phyloP scores from a whole-genome alignment of 1,284 basidiomycete species.

The Lignosus rhinocerotis region DNA sequence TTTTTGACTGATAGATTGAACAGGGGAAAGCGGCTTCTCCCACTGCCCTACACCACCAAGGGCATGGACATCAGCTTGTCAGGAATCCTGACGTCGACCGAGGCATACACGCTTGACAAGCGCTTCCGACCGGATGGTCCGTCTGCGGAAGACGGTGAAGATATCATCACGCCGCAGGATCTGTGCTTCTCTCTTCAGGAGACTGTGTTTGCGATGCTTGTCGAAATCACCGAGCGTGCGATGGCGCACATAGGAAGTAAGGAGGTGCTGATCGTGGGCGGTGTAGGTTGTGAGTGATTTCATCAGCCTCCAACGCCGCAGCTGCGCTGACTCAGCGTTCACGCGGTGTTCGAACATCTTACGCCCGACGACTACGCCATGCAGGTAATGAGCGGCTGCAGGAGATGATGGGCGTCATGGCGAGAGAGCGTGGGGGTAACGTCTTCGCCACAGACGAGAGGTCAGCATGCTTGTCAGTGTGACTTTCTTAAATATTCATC shows the following conservation, averaged over 20 bases:
- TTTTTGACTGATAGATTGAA: conserved; percentile 4
- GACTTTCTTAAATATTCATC: conserved; percentile 2
- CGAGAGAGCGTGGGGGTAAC: conserved; percentile 82
- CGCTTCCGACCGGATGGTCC: conserved; percentile 56
- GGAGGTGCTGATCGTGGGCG: conserved; percentile 97
- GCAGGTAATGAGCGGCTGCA: conserved; percentile 90
- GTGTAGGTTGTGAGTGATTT: conserved; percentile 86
- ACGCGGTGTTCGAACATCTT: neutral
- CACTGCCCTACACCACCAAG: conserved; percentile 95
- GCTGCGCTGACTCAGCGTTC: neutral
- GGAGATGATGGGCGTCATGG: conserved; percentile 99
- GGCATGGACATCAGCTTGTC: conserved; percentile 98
- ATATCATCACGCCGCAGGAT: conserved; percentile 90
- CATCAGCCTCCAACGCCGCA: conserved; percentile 1
- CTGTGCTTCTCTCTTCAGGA: conserved; percentile 98
- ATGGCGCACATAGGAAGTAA: conserved; percentile 98
- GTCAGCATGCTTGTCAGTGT: conserved; percentile 39
- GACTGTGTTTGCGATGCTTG: conserved; percentile 97
- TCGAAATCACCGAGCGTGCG: conserved; percentile 98
- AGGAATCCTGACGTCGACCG: conserved; percentile 87
- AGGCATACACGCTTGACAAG: conserved; percentile 85
- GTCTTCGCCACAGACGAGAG: conserved; percentile 97
- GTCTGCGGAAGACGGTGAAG: conserved; percentile 45
- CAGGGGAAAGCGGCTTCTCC: conserved; percentile 74
- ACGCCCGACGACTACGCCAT: neutral